Evolutionary conservation across 2,329 filamentous ascomycete species (phyloP).

Genomic region (Pseudogymnoascus sp.): DNA sequence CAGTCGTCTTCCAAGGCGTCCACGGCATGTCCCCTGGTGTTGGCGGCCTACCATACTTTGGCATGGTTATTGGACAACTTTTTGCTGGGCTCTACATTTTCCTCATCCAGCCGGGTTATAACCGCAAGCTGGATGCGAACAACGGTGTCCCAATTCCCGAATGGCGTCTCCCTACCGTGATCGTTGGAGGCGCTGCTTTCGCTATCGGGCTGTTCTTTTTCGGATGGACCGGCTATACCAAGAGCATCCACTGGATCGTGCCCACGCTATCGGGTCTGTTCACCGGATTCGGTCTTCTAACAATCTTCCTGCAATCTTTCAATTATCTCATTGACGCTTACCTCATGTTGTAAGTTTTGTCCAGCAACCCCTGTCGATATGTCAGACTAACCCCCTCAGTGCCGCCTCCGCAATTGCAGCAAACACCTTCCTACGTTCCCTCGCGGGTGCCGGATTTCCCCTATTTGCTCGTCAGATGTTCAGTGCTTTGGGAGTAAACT

Average conservation of each 20-base stretch:
- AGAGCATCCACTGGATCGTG: constrained; percentile 54
- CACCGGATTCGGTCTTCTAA: constrained; percentile 69
- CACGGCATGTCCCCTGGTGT: constrained; percentile 63
- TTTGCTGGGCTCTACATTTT: constrained; percentile 58
- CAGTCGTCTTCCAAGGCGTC: constrained; percentile 66
- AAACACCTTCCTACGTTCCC: constrained; percentile 71
- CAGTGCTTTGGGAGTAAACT: constrained; percentile 51
- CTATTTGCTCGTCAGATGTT: constrained; percentile 69
- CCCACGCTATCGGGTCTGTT: constrained; percentile 52
- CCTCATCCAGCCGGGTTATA: constrained; percentile 56
- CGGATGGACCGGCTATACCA: constrained; percentile 58
- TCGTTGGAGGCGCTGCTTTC: constrained; percentile 51
- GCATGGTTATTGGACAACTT: constrained; percentile 68
- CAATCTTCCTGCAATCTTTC: constrained; percentile 71
- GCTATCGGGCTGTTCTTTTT: constrained; percentile 67
- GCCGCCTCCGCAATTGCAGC: constrained; percentile 75
- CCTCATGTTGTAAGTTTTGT: constrained; percentile 45
- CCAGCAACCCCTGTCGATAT: neutral
- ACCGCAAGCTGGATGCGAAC: constrained; percentile 59
- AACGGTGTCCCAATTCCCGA: constrained; percentile 56
- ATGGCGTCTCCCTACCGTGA: constrained; percentile 56
- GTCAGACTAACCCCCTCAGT: constrained; percentile 17
- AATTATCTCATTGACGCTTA: constrained; percentile 77
- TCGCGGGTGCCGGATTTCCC: constrained; percentile 71
- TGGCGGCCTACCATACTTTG: constrained; percentile 74